phyloP scores from a whole-genome alignment of 352 stramenopile species.

The Pelagophyceae sp. region DNA sequence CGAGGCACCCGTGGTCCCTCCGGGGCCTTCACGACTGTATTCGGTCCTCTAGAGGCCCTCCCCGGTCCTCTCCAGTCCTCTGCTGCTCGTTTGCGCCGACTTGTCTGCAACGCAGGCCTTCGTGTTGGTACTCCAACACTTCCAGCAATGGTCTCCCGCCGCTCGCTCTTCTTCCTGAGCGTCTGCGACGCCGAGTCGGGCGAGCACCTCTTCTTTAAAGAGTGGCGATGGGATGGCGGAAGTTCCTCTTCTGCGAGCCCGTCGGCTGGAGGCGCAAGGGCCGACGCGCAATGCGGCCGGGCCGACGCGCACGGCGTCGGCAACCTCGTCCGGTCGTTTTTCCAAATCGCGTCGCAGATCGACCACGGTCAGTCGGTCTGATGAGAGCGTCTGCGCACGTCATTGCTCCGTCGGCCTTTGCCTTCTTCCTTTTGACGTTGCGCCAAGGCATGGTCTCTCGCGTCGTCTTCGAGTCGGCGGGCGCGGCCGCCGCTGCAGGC shows the following conservation, averaged over 20 bases:
- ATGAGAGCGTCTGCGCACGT: not conserved
- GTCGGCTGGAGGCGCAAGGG: too few relatives aligned
- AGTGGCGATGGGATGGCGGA: not conserved
- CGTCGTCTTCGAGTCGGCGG: slow-evolving; percentile 6
- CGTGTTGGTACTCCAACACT: too few relatives aligned
- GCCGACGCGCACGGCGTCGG: not conserved
- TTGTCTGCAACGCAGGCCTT: too few relatives aligned
- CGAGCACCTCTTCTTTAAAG: not conserved
- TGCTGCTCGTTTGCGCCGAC: too few relatives aligned
- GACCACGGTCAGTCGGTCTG: not conserved
- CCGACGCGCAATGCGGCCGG: too few relatives aligned
- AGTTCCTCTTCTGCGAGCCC: too few relatives aligned
- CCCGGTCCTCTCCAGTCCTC: too few relatives aligned
- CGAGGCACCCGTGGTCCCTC: too few relatives aligned
- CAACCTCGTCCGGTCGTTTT: slow-evolving; percentile 15
- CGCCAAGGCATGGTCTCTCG: slow-evolving; percentile 2
- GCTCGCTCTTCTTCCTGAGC: not conserved
- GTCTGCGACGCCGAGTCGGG: slow-evolving; percentile 10
- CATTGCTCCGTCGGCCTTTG: not conserved
- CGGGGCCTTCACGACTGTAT: too few relatives aligned
- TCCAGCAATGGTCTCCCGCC: not conserved
- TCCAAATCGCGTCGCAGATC: slow-evolving; percentile 7
- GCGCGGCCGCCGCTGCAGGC: not conserved
- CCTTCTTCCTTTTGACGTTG: not conserved
- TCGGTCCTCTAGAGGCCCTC: too few relatives aligned